phyloP scores from a whole-genome alignment of 164 flowering plant genomes.

The Pachysandra terminalis region DNA sequence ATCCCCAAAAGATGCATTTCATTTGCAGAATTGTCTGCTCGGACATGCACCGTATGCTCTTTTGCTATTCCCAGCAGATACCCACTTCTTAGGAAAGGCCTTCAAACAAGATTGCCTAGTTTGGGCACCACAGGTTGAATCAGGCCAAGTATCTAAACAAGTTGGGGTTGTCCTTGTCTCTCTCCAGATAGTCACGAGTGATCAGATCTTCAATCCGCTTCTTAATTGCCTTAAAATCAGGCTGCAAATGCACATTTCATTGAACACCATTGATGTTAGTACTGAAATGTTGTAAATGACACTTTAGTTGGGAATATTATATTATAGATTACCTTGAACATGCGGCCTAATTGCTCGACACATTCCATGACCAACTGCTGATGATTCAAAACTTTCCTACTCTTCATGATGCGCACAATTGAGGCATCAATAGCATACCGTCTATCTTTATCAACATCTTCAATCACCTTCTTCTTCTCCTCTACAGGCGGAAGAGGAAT shows the following conservation, averaged over 20 bases:
- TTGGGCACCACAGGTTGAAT: conserved; percentile 18
- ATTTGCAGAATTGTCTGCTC: background rate
- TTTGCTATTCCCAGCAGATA: conserved; percentile 12
- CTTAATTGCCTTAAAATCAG: conserved; percentile 81
- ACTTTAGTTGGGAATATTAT: background rate
- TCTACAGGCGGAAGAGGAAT: conserved; percentile 82
- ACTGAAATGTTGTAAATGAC: no score
- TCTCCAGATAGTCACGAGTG: conserved; percentile 80
- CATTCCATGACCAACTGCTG: conserved; percentile 88
- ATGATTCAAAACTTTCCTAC: conserved; percentile 81
- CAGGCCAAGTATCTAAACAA: conserved; percentile 79
- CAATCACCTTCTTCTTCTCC: conserved; percentile 90
- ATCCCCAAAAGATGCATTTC: background rate
- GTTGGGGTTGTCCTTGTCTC: conserved; percentile 79
- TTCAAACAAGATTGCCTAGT: conserved; percentile 1
- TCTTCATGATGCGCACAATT: conserved; percentile 93
- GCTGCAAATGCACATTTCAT: conserved; percentile 42
- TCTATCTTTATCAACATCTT: conserved; percentile 92
- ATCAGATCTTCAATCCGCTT: conserved; percentile 82
- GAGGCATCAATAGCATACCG: conserved; percentile 95
- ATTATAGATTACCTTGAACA: conserved; percentile 62
- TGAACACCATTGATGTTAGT: background rate
- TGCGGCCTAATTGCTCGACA: conserved; percentile 85
- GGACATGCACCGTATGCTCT: background rate
- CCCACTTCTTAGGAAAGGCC: background rate